phyloP scores from a whole-genome alignment of 176 grass and related monocot species.

The Dactylis glomerata region DNA sequence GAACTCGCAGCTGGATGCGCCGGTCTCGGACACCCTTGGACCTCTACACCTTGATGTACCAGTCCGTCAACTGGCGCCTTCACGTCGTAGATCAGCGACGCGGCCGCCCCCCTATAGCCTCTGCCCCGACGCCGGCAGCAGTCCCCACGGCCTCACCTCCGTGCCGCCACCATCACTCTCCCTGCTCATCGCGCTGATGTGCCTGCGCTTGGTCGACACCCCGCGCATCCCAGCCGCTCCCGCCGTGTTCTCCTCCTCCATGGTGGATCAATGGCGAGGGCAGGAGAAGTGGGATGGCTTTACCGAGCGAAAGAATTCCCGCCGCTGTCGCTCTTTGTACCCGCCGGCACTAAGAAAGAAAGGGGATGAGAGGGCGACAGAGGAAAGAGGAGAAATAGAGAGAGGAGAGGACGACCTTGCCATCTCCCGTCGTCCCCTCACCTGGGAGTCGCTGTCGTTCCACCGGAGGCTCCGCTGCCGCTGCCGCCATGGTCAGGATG shows the following conservation, averaged over 20 bases:
- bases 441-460: too few species aligned
- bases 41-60: conserved; percentile 82
- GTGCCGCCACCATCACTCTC: background rate
- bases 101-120: conserved; percentile 8
- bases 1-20: conserved; percentile 67
- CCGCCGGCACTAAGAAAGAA: too few species aligned
- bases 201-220: conserved; percentile 31
- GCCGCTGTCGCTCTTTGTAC: too few species aligned
- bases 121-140: background rate
- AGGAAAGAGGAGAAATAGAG: too few species aligned
- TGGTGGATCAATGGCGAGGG: background rate
- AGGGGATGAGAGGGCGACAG: too few species aligned
- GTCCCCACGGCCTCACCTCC: conserved; percentile 16
- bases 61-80: conserved; percentile 44
- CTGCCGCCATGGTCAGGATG: too few species aligned
- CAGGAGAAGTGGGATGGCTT: too few species aligned
- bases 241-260: conserved; percentile 26
- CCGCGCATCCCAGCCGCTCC: background rate
- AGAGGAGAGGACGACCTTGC: too few species aligned
- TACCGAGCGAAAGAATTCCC: too few species aligned
- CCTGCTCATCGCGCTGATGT: background rate
- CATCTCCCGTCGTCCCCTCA: too few species aligned
- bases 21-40: conserved; percentile 76
- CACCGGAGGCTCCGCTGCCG: too few species aligned
- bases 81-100: conserved; percentile 62